Percentiles rank a stretch among this genome's conserved stretches.
phyloP scores from a whole-genome alignment of 352 stramenopile species.

The Phytophthora citricola region DNA sequence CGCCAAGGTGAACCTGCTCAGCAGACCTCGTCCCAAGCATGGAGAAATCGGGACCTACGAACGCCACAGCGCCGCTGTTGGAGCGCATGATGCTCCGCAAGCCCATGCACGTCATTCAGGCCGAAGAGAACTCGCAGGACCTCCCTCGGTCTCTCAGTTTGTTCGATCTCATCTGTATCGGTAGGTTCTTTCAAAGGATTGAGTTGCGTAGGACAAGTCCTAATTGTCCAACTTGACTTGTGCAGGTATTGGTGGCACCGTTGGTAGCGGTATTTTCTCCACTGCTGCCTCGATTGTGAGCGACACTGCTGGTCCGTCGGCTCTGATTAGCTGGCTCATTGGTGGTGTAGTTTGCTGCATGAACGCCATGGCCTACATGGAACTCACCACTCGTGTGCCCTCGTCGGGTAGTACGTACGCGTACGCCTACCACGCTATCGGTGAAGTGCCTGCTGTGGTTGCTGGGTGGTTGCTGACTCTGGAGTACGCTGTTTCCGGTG shows the following conservation, averaged over 20 bases:
- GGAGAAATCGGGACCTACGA: constrained; percentile 23
- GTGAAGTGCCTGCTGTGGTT: constrained; percentile 88
- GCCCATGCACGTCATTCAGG: constrained; percentile 54
- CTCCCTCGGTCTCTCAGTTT: constrained; percentile 58
- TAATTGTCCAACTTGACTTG: constrained; percentile 13
- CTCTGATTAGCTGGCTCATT: constrained; percentile 77
- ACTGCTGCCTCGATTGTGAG: constrained; percentile 73
- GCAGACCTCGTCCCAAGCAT: constrained; percentile 10
- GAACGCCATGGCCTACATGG: constrained; percentile 83
- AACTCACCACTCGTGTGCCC: constrained; percentile 80
- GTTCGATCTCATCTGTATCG: constrained; percentile 84
- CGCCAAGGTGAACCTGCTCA: constrained; percentile 12
- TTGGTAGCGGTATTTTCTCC: constrained; percentile 58
- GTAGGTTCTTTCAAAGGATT: constrained; percentile 20
- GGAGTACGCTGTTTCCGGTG: constrained; percentile 86
- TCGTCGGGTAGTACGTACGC: constrained; percentile 88
- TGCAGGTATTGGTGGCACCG: constrained; percentile 81
- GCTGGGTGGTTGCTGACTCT: constrained; percentile 80
- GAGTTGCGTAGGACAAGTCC: not conserved
- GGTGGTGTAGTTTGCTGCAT: constrained; percentile 73
- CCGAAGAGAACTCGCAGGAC: constrained; percentile 55
- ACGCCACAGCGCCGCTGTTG: constrained; percentile 24
- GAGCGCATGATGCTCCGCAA: constrained; percentile 52
- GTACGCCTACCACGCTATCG: constrained; percentile 89
- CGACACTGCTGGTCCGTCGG: constrained; percentile 73